These are phyloP conservation scores for Mesembryanthemum crystallinum DNA, from an alignment of 148 eudicot genomes.

Conservation along the genomic window DNA sequence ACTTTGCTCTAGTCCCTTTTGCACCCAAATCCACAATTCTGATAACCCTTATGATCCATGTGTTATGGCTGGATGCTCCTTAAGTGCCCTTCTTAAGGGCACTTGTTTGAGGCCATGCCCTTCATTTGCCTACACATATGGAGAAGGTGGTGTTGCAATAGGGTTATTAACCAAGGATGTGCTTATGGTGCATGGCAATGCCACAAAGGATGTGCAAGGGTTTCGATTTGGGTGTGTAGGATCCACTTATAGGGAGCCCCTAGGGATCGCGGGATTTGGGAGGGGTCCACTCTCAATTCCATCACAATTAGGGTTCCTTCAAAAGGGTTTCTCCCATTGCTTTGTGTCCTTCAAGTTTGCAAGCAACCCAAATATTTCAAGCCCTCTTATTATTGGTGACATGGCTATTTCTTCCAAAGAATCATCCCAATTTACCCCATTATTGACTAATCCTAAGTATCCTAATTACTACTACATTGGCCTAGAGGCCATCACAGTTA, in stretches of 20 bases:
- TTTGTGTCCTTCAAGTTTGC: conserved; percentile 58
- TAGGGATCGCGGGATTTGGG: conserved; percentile 64
- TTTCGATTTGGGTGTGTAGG: conserved; percentile 57
- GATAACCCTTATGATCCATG: conserved; percentile 52
- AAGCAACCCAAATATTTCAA: conserved; percentile 59
- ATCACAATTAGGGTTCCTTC: conserved; percentile 55
- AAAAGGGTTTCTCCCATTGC: conserved; percentile 64
- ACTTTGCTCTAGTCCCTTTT: conserved; percentile 43
- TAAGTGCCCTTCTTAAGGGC: conserved; percentile 24
- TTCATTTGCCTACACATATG: conserved; percentile 28
- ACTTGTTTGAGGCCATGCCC: conserved; percentile 67
- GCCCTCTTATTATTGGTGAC: conserved; percentile 56
- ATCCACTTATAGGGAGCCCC: conserved; percentile 49
- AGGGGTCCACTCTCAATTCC: conserved; percentile 58
- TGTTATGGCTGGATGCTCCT: conserved; percentile 49
- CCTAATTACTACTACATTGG: conserved; percentile 66
- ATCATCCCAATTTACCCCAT: conserved; percentile 51
- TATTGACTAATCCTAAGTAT: conserved; percentile 44
- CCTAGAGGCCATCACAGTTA: conserved; percentile 45
- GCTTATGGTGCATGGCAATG: conserved; percentile 27
- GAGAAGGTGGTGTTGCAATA: conserved; percentile 8
- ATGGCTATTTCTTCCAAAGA: conserved; percentile 46
- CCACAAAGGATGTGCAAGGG: conserved; percentile 30
- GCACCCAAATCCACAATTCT: conserved; percentile 50
- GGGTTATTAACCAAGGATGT: conserved; percentile 53